Evolutionary conservation across 1,284 basidiomycete species (phyloP), one percentile per base, ranked within the genome.

Genomic region (Ganoderma multipileum): DNA sequence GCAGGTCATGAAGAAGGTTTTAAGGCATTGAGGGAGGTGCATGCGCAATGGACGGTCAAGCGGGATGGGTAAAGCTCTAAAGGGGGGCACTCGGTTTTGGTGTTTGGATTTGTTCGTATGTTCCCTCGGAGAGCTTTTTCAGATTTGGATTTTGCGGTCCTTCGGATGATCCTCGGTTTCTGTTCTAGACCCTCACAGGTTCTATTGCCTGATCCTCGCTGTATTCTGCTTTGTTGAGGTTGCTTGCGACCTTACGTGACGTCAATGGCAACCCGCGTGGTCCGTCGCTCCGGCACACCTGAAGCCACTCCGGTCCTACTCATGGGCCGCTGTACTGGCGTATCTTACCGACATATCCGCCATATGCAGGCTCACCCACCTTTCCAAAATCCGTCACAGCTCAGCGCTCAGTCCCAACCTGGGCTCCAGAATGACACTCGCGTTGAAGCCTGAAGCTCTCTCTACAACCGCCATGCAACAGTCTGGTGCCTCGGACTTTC

Each of bases 11-110:
- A 81, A 79, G 66, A 33, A 3, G 33, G 3, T 83, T 89, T 50
- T 74, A 80, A 79, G 63, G 73, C 87, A 42, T 77, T 92, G 69
- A 80, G 82, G 63, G 79, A 80, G 28, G 78, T 87, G 61, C 84
- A 92, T 64, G 64, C 59, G 14, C 68, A 73, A 59, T 77, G 76
- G 76, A 73, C 70, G 52, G 68, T 72, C 38, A 38, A 38, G 36
- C n/a, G 33, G 42, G 67, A 69, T 36, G 65, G 65, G 42, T 42
- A 36, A 33, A 3, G 33, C 33, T 3, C 7, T 33, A 8, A 8
- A 33, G 1, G 47, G 23, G 20, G 20, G 33, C 7, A 7, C 3
- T 3, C 8, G 44, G 44, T 7, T 33, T 33, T 33, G 33, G 33
- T 33, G 3, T 33, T 33, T 33, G n/a, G 38, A 39, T 39, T 44